Evolutionary conservation across 164 flowering plant species (phyloP).

Genomic region (Vitis rotundifolia): DNA sequence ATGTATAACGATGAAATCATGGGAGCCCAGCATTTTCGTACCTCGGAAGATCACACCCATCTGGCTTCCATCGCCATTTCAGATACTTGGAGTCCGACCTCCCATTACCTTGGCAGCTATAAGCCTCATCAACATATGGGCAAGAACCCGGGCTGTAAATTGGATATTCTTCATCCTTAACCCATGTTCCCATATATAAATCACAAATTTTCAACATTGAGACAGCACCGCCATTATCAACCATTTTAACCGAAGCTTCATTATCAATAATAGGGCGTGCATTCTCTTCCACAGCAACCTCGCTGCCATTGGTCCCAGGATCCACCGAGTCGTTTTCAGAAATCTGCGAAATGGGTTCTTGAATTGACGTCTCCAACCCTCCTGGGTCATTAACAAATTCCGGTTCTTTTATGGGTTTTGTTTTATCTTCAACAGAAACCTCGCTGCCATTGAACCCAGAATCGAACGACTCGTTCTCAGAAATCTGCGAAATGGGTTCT

Average conservation of each 20-base stretch:
- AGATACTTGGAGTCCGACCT: constrained; percentile 61
- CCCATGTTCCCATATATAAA: constrained; percentile 74
- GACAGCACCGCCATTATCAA: constrained; percentile 4
- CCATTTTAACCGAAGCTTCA: constrained; percentile 2
- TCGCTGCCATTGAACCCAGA: neutral
- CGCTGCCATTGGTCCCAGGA: too few species aligned
- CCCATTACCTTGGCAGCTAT: constrained; percentile 73
- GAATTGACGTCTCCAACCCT: too few species aligned
- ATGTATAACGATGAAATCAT: too few species aligned
- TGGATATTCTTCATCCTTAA: constrained; percentile 67
- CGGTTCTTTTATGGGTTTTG: too few species aligned
- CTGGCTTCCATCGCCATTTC: constrained; percentile 91
- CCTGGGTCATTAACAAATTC: too few species aligned
- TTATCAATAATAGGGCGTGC: constrained; percentile 7
- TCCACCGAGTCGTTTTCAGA: too few species aligned
- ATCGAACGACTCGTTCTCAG: neutral
- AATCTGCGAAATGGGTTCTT: too few species aligned
- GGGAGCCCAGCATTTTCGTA: constrained; percentile 12
- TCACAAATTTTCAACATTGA: constrained; percentile 40
- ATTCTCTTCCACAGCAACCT: neutral
- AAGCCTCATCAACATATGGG: constrained; percentile 87
- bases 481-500: neutral
- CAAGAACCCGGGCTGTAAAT: constrained; percentile 69
- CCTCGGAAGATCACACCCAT: constrained; percentile 87
- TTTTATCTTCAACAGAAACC: constrained; percentile 1